Evolutionary conservation across 1,139 yeast species (phyloP).

Genomic region (Geotrichum candidum): DNA sequence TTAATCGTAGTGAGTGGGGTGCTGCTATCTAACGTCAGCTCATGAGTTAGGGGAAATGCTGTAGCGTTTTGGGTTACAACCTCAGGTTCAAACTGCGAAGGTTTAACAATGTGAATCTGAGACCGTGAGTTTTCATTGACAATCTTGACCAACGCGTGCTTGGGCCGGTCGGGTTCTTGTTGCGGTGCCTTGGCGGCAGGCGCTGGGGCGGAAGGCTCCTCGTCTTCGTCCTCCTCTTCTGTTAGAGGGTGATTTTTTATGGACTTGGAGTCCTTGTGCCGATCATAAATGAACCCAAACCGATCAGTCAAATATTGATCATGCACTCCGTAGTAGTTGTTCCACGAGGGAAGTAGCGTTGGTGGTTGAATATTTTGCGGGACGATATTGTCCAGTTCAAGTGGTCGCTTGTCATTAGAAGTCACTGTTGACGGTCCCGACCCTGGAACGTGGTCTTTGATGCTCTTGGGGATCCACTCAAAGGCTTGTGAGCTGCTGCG

Average conservation of each 20-base stretch:
- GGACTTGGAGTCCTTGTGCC: conserved; percentile 13
- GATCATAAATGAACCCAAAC: conserved; percentile 45
- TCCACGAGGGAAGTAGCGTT: conserved; percentile 31
- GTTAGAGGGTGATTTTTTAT: not conserved
- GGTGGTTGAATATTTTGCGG: conserved; percentile 37
- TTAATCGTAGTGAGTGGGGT: not conserved
- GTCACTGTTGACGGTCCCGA: conserved; percentile 22
- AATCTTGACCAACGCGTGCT: conserved; percentile 2
- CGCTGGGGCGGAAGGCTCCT: not conserved
- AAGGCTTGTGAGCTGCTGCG: conserved; percentile 20
- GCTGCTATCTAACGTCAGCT: not conserved
- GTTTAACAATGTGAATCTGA: conserved; percentile 6
- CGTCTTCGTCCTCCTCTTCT: not conserved
- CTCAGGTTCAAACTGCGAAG: conserved; percentile 8
- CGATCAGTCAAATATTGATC: conserved; percentile 40
- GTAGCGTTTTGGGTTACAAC: conserved; percentile 13
- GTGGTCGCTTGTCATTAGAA: conserved; percentile 34
- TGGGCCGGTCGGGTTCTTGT: not conserved
- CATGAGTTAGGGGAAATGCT: conserved; percentile 6
- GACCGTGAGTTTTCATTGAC: conserved; percentile 6
- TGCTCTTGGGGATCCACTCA: conserved; percentile 25
- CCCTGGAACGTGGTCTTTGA: conserved; percentile 27
- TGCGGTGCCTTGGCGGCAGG: not conserved
- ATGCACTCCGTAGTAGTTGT: conserved; percentile 26
- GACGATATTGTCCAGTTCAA: conserved; percentile 44